Evolutionary conservation across 2,329 filamentous ascomycete genomes (phyloP), one percentile per base, ranked within the genome.

Genomic region (Sarocladium oryzae): DNA sequence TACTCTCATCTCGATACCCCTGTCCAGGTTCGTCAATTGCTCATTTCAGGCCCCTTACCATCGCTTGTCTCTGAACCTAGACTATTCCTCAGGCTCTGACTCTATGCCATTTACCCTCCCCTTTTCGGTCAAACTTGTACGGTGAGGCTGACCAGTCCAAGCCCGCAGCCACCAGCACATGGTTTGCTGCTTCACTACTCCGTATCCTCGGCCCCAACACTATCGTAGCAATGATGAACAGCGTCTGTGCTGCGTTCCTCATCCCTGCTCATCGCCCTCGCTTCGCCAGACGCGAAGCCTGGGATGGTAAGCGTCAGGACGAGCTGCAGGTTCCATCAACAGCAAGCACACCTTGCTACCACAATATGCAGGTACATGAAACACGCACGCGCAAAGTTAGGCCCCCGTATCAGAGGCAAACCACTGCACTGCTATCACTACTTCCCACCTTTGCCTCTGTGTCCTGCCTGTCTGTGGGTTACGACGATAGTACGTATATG

Each of bases 341-440:
- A 30, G 28, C 7, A 13, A 30, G 28, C 28, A 30, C 28, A 23
- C n/a, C n/a, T n/a, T n/a, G n/a, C n/a, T 45, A 18, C 23, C 40
- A 28, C 32, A 18, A 26, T 15, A 49, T 49, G 46, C 46, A 49
- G 46, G 46, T 49, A 49, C 46, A 49, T 49, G 46, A 49, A 49
- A 49, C 46, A 37, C 30, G 18, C 41, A 32, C 20, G 24, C 13
- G 15, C 16, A 37, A 37, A n/a, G n/a, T n/a, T n/a, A n/a, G n/a
- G n/a, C 11, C 28, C 43, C 28, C 43, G 28, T 30, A 24, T 30
- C 43, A 48, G 24, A 32, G 11, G 43, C 16, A 45, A 26, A 13
- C 40, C n/a, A n/a, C n/a, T n/a, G n/a, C n/a, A n/a, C n/a, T n/a
- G n/a, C n/a, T n/a, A n/a, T n/a, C n/a, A n/a, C n/a, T n/a, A n/a